A percentile compares a stretch with the other conserved stretches of the same genome.
These are phyloP conservation scores for Globisporangium solare DNA, from an alignment of 352 stramenopile species.

Conservation along the genomic window DNA sequence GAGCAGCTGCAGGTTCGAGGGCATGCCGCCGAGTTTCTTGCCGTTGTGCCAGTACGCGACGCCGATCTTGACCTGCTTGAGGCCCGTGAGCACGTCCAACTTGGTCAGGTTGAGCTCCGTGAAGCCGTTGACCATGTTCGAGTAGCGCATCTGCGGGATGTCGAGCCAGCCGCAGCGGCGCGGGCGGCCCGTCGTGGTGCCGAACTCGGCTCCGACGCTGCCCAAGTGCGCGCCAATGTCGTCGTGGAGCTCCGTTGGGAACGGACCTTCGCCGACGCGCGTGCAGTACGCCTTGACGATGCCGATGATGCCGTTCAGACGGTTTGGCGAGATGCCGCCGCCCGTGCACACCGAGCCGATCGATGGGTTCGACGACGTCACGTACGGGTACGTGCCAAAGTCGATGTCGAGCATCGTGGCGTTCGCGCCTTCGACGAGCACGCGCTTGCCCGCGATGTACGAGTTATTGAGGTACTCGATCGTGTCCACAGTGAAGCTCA, in stretches of 20 bases:
- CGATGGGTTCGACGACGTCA: constrained; percentile 98
- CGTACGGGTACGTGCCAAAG: constrained; percentile 99
- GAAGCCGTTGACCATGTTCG: constrained; percentile 93
- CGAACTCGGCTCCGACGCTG: constrained; percentile 94
- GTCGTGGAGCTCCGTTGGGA: constrained; percentile 97
- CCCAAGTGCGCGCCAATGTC: constrained; percentile 89
- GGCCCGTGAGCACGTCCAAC: constrained; percentile 97
- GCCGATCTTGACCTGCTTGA: constrained; percentile 94
- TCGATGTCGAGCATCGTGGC: constrained; percentile 99
- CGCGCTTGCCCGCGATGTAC: constrained; percentile 94
- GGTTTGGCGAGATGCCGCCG: constrained; percentile 92
- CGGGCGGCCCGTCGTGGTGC: constrained; percentile 96
- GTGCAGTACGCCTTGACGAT: constrained; percentile 99
- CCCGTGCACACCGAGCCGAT: constrained; percentile 97
- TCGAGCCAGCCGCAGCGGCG: constrained; percentile 99
- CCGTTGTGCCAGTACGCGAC: constrained; percentile 94
- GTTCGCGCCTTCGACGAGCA: constrained; percentile 98
- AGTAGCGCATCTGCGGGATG: constrained; percentile 94
- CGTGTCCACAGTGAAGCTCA: constrained; percentile 93
- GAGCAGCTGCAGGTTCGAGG: constrained; percentile 91
- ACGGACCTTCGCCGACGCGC: constrained; percentile 97
- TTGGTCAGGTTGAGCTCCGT: constrained; percentile 99
- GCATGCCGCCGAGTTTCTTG: constrained; percentile 93
- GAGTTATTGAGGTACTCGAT: constrained; percentile 96
- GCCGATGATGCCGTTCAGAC: constrained; percentile 93